phyloP scores from a whole-genome alignment of 768 basidiomycete species.

The Artomyces pyxidatus region DNA sequence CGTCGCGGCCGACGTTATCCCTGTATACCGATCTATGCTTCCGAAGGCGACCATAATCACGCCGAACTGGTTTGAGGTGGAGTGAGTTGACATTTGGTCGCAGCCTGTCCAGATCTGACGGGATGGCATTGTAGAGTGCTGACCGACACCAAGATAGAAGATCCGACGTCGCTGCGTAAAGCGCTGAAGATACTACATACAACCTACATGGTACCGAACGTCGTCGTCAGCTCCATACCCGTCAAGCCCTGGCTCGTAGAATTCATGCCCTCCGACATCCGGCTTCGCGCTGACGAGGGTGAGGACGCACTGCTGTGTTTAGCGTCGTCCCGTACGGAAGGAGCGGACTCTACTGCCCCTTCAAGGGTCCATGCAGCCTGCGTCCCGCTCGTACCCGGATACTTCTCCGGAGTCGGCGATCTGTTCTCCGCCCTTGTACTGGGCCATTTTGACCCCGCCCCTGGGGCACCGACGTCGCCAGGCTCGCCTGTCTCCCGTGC shows the following conservation, averaged over 20 bases:
- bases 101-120: background rate
- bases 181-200: conserved; percentile 72
- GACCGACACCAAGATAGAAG: conserved; percentile 63
- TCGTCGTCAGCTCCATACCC: conserved; percentile 89
- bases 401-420: conserved; percentile 96
- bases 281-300: conserved; percentile 23
- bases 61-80: conserved; percentile 97
- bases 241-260: conserved; percentile 52
- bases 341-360: conserved; percentile 12
- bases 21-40: conserved; percentile 75
- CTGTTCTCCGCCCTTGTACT: conserved; percentile 90
- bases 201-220: conserved; percentile 69
- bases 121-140: conserved; percentile 47
- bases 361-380: conserved; percentile 58
- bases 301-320: conserved; percentile 69
- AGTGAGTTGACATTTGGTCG: conserved; percentile 44
- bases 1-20: conserved; percentile 79
- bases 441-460: conserved; percentile 53
- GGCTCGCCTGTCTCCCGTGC: conserved; percentile 46
- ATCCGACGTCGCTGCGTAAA: conserved; percentile 52
- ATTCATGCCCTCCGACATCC: conserved; percentile 40
- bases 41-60: conserved; percentile 89
- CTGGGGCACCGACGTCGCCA: conserved; percentile 5
- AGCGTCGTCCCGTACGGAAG: conserved; percentile 44
- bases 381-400: conserved; percentile 77